Percentiles rank a stretch among this genome's conserved stretches.
phyloP scores from a whole-genome alignment of 2,329 filamentous ascomycete species.

The Colletotrichum caudatum region DNA sequence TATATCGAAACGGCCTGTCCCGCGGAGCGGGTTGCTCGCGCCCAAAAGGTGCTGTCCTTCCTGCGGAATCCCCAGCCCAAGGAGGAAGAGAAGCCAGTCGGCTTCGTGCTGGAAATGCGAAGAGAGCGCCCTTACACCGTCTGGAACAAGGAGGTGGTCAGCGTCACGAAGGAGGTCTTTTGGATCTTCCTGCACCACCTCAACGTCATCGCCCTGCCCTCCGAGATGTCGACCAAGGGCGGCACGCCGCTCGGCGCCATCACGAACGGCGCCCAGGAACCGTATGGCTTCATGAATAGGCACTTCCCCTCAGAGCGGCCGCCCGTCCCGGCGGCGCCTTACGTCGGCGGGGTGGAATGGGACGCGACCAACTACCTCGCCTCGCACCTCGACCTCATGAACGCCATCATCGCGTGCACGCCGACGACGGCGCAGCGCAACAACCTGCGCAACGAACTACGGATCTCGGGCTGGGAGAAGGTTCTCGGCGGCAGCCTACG shows the following conservation, averaged over 20 bases:
- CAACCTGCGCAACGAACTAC: constrained; percentile 78
- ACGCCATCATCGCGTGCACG: constrained; percentile 87
- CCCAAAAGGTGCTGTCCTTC: constrained; percentile 80
- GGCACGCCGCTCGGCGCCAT: constrained; percentile 44
- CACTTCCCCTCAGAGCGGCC: constrained; percentile 89
- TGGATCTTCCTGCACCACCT: constrained; percentile 98
- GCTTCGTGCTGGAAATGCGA: constrained; percentile 91
- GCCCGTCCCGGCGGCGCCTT: constrained; percentile 92
- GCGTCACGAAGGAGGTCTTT: constrained; percentile 97
- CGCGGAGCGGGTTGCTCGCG: constrained; percentile 74
- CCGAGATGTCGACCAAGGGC: constrained; percentile 53
- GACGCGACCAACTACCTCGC: constrained; percentile 97
- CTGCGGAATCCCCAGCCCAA: constrained; percentile 82
- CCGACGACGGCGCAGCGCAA: constrained; percentile 80
- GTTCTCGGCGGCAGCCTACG: constrained; percentile 86
- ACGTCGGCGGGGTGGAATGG: constrained; percentile 98
- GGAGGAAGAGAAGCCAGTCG: constrained; percentile 80
- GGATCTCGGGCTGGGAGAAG: constrained; percentile 90
- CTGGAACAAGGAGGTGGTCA: constrained; percentile 93
- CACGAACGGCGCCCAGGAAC: constrained; percentile 54
- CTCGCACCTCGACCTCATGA: constrained; percentile 91
- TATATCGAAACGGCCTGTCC: constrained; percentile 79
- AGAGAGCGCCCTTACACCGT: constrained; percentile 88
- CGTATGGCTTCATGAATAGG: constrained; percentile 71
- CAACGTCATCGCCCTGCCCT: constrained; percentile 81